Base-by-base conservation (phyloP, 176 grass and related monocot species). In the Aegilops tauschii region DNA sequence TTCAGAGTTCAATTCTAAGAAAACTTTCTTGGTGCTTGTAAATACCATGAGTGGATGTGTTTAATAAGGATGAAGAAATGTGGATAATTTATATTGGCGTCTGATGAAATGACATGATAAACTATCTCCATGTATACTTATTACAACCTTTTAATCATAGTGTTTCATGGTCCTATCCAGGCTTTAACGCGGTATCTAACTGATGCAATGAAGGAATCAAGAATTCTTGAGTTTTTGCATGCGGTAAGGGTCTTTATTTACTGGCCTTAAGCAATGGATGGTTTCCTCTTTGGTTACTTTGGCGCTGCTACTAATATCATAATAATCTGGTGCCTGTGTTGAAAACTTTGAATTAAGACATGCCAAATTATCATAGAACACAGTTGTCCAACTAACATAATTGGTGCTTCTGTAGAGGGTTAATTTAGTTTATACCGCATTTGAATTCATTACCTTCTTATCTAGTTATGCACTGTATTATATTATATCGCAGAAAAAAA, bases 191-290 rank as follows among this genome's bases (percentile, higher is more conserved):
- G 80, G 66, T 88, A 93, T 72, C 88, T 88, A 81, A 95, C 93
- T 45, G 93, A 93, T 69, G 93, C 93, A 11, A 96, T 96, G 91
- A 96, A 87, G 80, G 89, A 93, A 73, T 93, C 91, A 70, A 91
- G 89, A 75, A 78, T 91, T 85, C 86, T 96, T 66, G 89, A 93
- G 81, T 91, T 91, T 93, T 89, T 91, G 73, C 87, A 85, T 75
- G 87, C 81, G 80, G 94, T 96, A 90, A 87, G 86, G 80, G 34
- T 82, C 63, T 28, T 75, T 71, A 12, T 58, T 47, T 27, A 72
- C 44, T 65, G 30, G 12, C n/a, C 13, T 2, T 79, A 72, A 78
- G 5, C 76, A 77, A 90, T 50, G 42, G 49, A 86, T 73, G 50
- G 61, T 21, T 21, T 28, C 6, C 23, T 54, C 0, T 75, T 75